Evolutionary conservation across 768 basidiomycete species (phyloP).

Genomic region (Macrolepiota fuliginosa): DNA sequence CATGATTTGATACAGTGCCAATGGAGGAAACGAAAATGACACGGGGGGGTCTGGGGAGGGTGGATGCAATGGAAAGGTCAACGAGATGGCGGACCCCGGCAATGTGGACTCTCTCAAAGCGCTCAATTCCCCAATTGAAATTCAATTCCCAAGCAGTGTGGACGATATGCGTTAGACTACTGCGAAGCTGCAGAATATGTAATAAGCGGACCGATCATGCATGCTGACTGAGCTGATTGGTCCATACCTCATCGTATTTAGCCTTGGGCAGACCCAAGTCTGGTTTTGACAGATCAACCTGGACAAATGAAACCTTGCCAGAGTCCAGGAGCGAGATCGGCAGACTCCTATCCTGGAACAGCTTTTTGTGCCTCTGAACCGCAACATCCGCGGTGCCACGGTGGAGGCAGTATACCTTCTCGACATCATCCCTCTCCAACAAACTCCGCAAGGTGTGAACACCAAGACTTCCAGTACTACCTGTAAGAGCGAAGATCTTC

Average conservation of each 20-base stretch:
- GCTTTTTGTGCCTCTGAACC: neutral
- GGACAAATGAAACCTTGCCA: neutral
- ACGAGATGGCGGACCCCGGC: constrained; percentile 11
- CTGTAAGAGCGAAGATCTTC: constrained; percentile 29
- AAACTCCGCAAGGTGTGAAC: constrained; percentile 24
- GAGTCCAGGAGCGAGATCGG: neutral
- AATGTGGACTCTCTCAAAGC: constrained; percentile 12
- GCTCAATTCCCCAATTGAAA: constrained; percentile 15
- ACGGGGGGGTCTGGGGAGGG: neutral
- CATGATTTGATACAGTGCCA: constrained; percentile 3
- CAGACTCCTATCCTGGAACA: constrained; percentile 4
- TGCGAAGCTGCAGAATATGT: neutral
- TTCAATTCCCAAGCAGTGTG: constrained; percentile 16
- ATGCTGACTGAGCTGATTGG: neutral
- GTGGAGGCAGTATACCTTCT: constrained; percentile 24
- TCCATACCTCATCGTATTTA: constrained; percentile 3
- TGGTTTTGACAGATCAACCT: constrained; percentile 7
- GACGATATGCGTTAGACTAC: constrained; percentile 11
- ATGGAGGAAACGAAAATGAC: constrained; percentile 15
- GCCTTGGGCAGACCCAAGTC: constrained; percentile 1
- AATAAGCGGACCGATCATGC: neutral
- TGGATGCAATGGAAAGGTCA: constrained; percentile 8
- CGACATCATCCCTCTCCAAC: constrained; percentile 16
- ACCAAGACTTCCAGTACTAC: constrained; percentile 32
- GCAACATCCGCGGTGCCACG: constrained; percentile 12